phyloP scores from a whole-genome alignment of 2,329 filamentous ascomycete genomes.

The Colletotrichum liaoningense region DNA sequence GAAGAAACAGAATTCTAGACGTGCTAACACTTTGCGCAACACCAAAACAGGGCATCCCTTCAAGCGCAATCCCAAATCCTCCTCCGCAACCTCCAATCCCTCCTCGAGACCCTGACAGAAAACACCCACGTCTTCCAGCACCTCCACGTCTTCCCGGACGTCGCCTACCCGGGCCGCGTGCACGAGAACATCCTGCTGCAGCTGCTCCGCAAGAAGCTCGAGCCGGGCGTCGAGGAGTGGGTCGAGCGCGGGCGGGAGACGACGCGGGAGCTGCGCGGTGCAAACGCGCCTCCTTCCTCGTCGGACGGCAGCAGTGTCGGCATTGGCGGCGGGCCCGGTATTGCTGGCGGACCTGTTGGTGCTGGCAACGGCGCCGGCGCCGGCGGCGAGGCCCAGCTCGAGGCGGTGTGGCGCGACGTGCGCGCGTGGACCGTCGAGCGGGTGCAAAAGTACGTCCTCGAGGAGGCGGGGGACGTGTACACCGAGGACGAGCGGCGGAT shows the following conservation, averaged over 20 bases:
- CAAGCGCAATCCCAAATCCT: constrained; percentile 79
- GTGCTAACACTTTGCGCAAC: too few species aligned
- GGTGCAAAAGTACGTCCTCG: constrained; percentile 54
- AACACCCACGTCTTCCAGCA: constrained; percentile 76
- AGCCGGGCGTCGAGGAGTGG: constrained; percentile 80
- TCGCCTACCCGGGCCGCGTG: constrained; percentile 77
- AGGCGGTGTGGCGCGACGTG: constrained; percentile 67
- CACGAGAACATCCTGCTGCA: constrained; percentile 75
- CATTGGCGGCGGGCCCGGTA: not conserved
- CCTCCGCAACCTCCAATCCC: constrained; percentile 74
- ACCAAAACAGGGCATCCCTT: constrained; percentile 69
- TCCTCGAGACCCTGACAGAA: constrained; percentile 73
- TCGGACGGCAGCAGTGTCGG: too few species aligned
- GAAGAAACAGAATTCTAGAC: too few species aligned
- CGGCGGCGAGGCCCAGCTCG: constrained; percentile 57
- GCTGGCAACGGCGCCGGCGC: not conserved
- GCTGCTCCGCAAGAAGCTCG: constrained; percentile 85
- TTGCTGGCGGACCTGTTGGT: too few species aligned
- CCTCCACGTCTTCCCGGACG: constrained; percentile 80
- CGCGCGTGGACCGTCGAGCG: constrained; percentile 54
- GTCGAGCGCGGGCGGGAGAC: constrained; percentile 71
- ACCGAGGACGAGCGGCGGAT: constrained; percentile 76
- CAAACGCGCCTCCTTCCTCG: too few species aligned
- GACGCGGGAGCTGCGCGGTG: constrained; percentile 51
- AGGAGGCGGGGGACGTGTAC: constrained; percentile 69